Evolutionary conservation across 495 filamentous ascomycete species (phyloP), one percentile per base, ranked within the genome.

Genomic region (Geopyxis carbonaria): DNA sequence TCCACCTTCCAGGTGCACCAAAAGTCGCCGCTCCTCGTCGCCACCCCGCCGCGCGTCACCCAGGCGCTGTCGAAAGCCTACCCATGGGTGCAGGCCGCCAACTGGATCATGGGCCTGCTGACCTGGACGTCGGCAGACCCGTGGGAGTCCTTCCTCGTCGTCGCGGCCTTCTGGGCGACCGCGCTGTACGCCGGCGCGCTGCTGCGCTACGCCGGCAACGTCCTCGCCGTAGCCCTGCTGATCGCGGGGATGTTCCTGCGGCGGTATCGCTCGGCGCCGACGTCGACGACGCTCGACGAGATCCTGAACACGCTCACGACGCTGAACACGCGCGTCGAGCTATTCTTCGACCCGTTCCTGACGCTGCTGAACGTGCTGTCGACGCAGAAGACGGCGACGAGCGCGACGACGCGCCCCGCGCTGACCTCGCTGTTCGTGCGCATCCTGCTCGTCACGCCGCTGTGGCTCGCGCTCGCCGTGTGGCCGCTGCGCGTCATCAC

Each of bases 1-100:
- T 87, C 81, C 27, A 89, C 82, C 42, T 80, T 95, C 48, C 73
- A 95, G 38, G 86, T 99, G 1, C 85, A 95, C 58, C 85, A 89
- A 56, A 99, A 95, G 60, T 91, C 81, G 3, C 89, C 91, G 14
- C 62, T 99, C 18, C 67, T 99, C 22, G 76, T 91, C 34, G 82
- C 87, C 9, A 99, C 89, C 22, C 89, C 89, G 21, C 91, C 89
- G 2, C 77, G 86, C 55, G 73, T 99, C 53, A 95, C 89, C 4
- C 70, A 86, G 32, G 83, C 85, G 0, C 67, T 99, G 36, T 85
- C 84, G 42, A 92, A 94, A 54, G 91, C 83, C 16, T 84, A 94
- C 58, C 84, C 87, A 1, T 95, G 93, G 54, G 63, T 99, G 11
- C 61, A 87, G 21, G 82, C 83, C 14, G 64, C 92, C 28, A 94